A percentile compares a stretch with the other conserved stretches of the same genome.
These are phyloP conservation scores for Davidsoniella virescens DNA, from an alignment of 2,329 filamentous ascomycete genomes.

Conservation along the genomic window DNA sequence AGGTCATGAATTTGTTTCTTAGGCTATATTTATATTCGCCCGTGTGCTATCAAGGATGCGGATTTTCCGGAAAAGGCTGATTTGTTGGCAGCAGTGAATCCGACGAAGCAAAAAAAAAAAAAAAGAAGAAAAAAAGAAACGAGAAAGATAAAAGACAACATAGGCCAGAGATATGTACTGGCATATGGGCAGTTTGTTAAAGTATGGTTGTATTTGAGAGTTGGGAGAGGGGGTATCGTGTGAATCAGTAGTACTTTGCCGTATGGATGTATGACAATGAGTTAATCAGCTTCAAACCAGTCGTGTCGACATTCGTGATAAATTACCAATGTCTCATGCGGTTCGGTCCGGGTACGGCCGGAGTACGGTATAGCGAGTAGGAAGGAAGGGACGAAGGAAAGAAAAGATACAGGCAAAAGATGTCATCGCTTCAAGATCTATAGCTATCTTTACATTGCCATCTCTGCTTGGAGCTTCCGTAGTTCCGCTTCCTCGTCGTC, in stretches of 20 bases:
- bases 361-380: not conserved
- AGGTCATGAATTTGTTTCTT: too few species aligned
- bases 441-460: slow-evolving; percentile 61
- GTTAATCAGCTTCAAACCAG: too few species aligned
- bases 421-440: not conserved
- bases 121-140: not conserved
- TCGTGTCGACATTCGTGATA: not conserved
- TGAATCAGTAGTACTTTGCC: too few species aligned
- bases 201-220: not conserved
- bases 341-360: not conserved
- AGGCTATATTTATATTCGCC: too few species aligned
- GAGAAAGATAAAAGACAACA: not conserved
- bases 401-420: not conserved
- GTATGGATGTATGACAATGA: too few species aligned
- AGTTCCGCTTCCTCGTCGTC: slow-evolving; percentile 95
- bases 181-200: not conserved
- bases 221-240: not conserved
- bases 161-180: not conserved
- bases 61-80: too few species aligned
- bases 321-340: not conserved
- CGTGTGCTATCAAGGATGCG: too few species aligned
- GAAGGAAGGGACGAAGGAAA: not conserved
- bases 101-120: not conserved
- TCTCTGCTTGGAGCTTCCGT: slow-evolving; percentile 83
- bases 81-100: too few species aligned